Conservation (phyloP, 108 stramenopile species). For the Cyclotella choctawhatcheeana region DNA sequence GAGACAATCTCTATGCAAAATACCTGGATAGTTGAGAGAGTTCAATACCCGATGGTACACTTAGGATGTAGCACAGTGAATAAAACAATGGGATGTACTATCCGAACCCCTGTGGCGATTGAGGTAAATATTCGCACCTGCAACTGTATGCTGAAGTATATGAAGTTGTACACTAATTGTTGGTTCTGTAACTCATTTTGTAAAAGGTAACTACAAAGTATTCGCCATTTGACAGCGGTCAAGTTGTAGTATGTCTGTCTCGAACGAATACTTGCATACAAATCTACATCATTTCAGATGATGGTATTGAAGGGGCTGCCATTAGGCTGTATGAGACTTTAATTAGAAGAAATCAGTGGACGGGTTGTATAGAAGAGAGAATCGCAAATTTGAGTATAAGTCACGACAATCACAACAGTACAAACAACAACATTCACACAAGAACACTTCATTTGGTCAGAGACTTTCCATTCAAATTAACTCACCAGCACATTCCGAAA, state of each 20-base stretch:
- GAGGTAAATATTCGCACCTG: too few species aligned
- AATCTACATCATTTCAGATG: constrained; percentile 4
- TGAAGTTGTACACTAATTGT: too few species aligned
- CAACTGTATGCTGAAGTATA: too few species aligned
- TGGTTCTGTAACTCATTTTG: too few species aligned
- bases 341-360: constrained; percentile 6
- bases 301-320: background rate
- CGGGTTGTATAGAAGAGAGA: background rate
- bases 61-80: constrained; percentile 20
- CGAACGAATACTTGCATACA: background rate
- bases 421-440: background rate
- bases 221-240: constrained; percentile 7
- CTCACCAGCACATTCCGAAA: background rate
- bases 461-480: constrained; percentile 2
- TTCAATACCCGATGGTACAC: constrained; percentile 27
- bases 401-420: too few species aligned
- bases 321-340: constrained; percentile 5
- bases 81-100: constrained; percentile 24
- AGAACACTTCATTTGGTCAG: background rate
- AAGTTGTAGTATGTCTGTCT: constrained; percentile 14
- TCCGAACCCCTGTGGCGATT: constrained; percentile 7
- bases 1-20: background rate
- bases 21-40: background rate
- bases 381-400: background rate
- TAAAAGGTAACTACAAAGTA: background rate